phyloP scores from a whole-genome alignment of 805 yeast genomes.

The Saturnispora bothae region DNA sequence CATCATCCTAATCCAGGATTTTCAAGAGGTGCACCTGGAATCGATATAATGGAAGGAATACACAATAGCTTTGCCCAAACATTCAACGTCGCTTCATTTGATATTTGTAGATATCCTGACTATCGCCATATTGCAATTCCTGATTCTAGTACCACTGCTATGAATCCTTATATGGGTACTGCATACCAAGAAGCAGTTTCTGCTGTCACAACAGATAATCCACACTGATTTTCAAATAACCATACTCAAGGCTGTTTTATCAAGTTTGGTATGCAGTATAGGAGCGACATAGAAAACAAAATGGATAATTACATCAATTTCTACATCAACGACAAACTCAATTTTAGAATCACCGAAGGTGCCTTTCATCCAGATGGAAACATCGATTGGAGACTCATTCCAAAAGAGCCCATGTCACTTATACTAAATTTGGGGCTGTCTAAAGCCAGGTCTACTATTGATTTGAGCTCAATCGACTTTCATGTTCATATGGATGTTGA shows the following conservation, averaged over 20 bases:
- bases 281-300: conserved; percentile 18
- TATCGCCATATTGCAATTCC: conserved; percentile 26
- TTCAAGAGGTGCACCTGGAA: conserved; percentile 87
- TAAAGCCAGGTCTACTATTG: conserved; percentile 34
- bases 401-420: conserved; percentile 79
- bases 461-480: conserved; percentile 27
- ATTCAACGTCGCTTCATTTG: conserved; percentile 34
- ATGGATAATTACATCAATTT: conserved; percentile 28
- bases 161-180: conserved; percentile 31
- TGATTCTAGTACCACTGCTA: conserved; percentile 24
- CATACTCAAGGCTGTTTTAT: conserved; percentile 21
- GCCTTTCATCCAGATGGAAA: conserved; percentile 35
- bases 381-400: conserved; percentile 61
- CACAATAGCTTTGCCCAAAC: conserved; percentile 26
- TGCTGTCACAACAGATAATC: conserved; percentile 27
- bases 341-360: conserved; percentile 24
- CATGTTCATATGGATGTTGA: conserved; percentile 31
- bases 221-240: conserved; percentile 28
- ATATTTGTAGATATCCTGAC: conserved; percentile 34
- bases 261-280: conserved; percentile 28
- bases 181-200: conserved; percentile 32
- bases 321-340: conserved; percentile 24
- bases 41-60: conserved; percentile 68
- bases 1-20: conserved; percentile 72
- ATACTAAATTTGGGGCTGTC: conserved; percentile 75